Conservation (phyloP, 228 moss, liverwort and hornwort species). For the Sphagnum fallax region DNA sequence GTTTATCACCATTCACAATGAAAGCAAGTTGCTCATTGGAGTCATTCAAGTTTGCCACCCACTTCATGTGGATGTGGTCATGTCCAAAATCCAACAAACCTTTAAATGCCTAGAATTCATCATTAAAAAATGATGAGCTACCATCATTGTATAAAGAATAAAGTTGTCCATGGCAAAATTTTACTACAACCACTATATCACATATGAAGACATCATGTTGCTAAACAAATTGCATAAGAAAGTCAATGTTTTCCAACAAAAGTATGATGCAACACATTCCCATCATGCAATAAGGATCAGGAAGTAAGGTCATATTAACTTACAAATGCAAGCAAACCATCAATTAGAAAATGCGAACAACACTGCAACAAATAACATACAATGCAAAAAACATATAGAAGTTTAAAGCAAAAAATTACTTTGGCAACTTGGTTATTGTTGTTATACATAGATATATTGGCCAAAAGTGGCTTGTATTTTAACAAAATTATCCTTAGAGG, state of each 20-base stretch:
- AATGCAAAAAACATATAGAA: background rate
- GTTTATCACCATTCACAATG: constrained; percentile 2
- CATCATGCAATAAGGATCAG: background rate
- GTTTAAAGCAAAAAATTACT: background rate
- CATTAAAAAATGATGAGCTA: background rate
- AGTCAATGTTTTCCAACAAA: background rate
- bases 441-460: background rate
- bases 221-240: background rate
- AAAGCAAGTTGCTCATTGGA: background rate
- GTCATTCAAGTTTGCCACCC: background rate
- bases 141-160: background rate
- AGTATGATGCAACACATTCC: background rate
- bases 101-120: background rate
- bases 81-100: background rate
- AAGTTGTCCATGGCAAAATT: background rate
- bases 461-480: background rate
- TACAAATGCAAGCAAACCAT: background rate
- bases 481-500: background rate
- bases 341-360: background rate
- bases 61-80: background rate
- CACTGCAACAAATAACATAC: background rate
- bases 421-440: background rate
- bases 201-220: background rate
- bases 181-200: background rate
- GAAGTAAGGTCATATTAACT: background rate